Evolutionary conservation across 306 rosid genomes (phyloP).

Genomic region (Senna siamea): DNA sequence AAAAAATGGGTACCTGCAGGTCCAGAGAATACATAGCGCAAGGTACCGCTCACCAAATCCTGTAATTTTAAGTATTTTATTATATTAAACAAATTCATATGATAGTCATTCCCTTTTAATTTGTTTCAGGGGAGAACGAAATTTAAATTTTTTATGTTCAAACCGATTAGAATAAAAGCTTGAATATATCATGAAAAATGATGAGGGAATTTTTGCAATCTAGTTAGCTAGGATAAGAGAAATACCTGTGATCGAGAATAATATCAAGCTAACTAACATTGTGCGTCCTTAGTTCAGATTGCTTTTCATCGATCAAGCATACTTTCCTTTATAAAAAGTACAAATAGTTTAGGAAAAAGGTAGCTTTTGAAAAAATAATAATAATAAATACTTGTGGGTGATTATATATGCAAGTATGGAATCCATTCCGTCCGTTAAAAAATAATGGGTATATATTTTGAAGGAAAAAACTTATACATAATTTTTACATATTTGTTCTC

Average conservation of each 20-base stretch:
- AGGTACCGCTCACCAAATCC: constrained; percentile 34
- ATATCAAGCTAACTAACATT: neutral
- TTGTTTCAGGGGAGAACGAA: neutral
- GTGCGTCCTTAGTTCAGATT: too few species aligned
- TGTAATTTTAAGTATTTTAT: constrained; percentile 14
- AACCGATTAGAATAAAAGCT: neutral
- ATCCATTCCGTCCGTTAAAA: too few species aligned
- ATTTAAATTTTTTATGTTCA: neutral
- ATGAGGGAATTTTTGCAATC: neutral
- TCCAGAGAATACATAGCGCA: neutral
- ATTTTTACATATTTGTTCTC: too few species aligned
- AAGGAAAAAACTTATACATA: too few species aligned
- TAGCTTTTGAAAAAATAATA: neutral
- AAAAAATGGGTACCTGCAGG: constrained; percentile 15
- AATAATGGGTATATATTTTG: too few species aligned
- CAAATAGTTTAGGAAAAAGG: neutral
- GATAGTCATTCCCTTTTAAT: neutral
- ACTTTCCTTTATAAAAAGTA: neutral
- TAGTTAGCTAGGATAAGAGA: neutral
- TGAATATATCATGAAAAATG: neutral
- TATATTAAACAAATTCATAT: neutral
- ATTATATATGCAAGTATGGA: too few species aligned
- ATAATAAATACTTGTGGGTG: too few species aligned
- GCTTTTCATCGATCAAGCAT: neutral
- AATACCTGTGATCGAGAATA: neutral